Evolutionary conservation across 1,284 basidiomycete species (phyloP), one percentile per base, ranked within the genome.

Genomic region (Prillingera fragicola): DNA sequence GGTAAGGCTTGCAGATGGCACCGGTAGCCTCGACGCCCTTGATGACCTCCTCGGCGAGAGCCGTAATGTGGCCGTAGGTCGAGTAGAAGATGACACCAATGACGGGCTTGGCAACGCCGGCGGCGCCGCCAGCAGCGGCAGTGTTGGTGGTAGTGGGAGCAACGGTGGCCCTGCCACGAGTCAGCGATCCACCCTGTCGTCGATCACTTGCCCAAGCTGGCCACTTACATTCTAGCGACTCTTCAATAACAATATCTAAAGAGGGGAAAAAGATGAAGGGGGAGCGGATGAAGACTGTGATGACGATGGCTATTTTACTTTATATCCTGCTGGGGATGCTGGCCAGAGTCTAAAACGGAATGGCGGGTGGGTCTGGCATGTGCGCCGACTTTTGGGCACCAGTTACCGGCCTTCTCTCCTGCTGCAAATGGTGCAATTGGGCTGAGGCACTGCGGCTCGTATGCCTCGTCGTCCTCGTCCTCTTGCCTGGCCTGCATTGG

Each of bases 11-110:
- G 23, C 77, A 82, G 9, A 68, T 71, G 28, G 86, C 90, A 33
- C 88, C 90, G 22, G 83, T 78, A 8, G 70, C 63, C 64, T 80
- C 78, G 57, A 87, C 72, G 52, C 88, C 89, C 25, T 68, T 73
- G 73, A 85, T 85, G 57, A 85, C 79, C 43, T 80, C 70, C 71
- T 91, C 84, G 41, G 88, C 86, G 68, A 95, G 83, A 81, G 69
- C 56, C 56, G 75, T 76, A 65, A 88, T 79, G 71, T 90, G 87
- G 56, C 85, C 85, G 66, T 85, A 89, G 71, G 85, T 78, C 45
- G 82, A 75, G 76, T 90, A 90, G 75, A 87, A 83, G 60, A 87
- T 71, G 60, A 90, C 86, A 45, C 83, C 86, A 62, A 87, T 75
- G 63, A 78, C 80, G 37, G 84, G 82, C 49, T 62, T 54, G 43